Conservation (phyloP, 306 rosid species). For the Cicer yamashitae region DNA sequence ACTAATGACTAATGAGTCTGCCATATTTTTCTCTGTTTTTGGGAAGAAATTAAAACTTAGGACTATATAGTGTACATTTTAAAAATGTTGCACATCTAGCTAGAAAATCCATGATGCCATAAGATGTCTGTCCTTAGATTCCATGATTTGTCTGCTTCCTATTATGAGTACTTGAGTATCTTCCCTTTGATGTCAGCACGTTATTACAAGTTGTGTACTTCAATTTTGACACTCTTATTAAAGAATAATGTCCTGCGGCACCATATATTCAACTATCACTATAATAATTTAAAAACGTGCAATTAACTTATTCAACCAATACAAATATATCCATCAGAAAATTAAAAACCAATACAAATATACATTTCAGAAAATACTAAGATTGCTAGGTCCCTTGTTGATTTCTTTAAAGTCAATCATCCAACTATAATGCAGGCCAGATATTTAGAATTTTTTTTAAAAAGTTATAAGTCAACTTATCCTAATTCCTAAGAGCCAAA, state of each 20-base stretch:
- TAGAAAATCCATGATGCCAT: slow-evolving; percentile 24
- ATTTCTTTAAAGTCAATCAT: slow-evolving; percentile 36
- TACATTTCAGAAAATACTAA: background rate
- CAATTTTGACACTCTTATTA: background rate
- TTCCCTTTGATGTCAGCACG: slow-evolving; percentile 38
- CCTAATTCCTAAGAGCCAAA: slow-evolving; percentile 31
- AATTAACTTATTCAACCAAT: slow-evolving; percentile 14
- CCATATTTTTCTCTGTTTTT: background rate
- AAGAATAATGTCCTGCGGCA: slow-evolving; percentile 17
- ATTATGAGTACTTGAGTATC: slow-evolving; percentile 10
- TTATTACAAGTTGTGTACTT: slow-evolving; percentile 29
- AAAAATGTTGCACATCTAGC: background rate
- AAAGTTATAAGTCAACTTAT: slow-evolving; percentile 50
- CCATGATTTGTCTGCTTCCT: slow-evolving; percentile 41
- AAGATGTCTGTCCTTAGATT: slow-evolving; percentile 21
- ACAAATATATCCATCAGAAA: background rate
- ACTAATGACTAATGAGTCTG: too few relatives aligned
- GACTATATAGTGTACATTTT: background rate
- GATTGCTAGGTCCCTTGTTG: slow-evolving; percentile 4
- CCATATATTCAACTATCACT: slow-evolving; percentile 33
- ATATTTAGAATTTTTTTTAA: background rate
- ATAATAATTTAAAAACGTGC: background rate
- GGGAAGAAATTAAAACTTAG: background rate
- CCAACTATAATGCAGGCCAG: slow-evolving; percentile 36
- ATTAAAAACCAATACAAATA: background rate